Evolutionary conservation across 129 eudicot genomes (phyloP), one percentile per base, ranked within the genome.

Genomic region (Flaveria ramosissima): DNA sequence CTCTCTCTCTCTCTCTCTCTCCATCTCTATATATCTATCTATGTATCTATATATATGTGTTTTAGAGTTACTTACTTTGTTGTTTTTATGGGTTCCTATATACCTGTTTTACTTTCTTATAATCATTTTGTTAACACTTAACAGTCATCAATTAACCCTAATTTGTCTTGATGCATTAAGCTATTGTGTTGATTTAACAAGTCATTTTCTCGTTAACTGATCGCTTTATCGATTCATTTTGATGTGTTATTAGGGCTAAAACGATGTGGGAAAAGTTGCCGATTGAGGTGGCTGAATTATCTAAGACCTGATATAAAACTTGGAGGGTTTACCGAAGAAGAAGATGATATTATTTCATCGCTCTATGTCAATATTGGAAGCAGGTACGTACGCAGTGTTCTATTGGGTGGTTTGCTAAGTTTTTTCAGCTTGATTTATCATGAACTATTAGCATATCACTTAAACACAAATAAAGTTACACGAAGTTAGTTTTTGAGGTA

Each of bases 241-340:
- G 53, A 76, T 65, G 42, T 19, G 41, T 36, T 36, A 15, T 3
- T 55, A 90, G 96, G 96, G 80, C 78, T 90, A 24, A 84, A 88
- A 64, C 88, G 96, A 30, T 90, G 96, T 71, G 96, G 96, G 9
- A 90, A 90, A 78, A 90, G 96, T 74, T 88, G 93, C 42, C 83
- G 96, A 7, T 10, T 90, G 30, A 90, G 96, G 75, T 90, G 92
- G 92, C 80, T 90, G 32, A 90, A 90, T 78, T 90, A 90, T 82
- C 74, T 90, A 17, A 80, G 93, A 76, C 96, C 96, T 13, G 84
- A 88, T 66, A 88, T 90, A 75, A 90, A 88, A 78, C 93, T 80
- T 73, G 96, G 96, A 73, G 86, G 82, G 43, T 90, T 90, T 68
- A 88, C 96, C 0, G 81, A 88, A 73, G 93, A 88, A 77, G 93